Conservation (phyloP, 495 filamentous ascomycete species). For the Trichoderma erinaceum region DNA sequence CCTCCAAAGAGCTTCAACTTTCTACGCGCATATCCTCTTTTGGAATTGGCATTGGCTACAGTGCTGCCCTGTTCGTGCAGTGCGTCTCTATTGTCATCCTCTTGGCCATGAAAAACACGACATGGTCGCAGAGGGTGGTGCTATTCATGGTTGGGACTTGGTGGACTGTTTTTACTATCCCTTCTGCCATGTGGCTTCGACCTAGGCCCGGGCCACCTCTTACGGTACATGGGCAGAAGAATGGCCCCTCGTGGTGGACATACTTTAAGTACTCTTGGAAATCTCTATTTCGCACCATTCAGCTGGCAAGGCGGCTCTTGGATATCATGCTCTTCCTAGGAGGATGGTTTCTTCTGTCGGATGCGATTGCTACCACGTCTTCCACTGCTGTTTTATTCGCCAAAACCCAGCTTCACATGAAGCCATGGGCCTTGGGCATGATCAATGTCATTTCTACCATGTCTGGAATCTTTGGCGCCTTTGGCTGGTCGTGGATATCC, state of each 20-base stretch:
- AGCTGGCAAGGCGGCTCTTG: constrained; percentile 70
- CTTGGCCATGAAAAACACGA: constrained; percentile 61
- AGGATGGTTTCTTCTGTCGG: constrained; percentile 91
- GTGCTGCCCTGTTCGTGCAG: constrained; percentile 74
- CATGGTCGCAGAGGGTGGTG: constrained; percentile 72
- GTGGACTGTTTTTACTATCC: constrained; percentile 92
- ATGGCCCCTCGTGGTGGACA: constrained; percentile 24
- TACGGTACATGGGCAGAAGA: constrained; percentile 16
- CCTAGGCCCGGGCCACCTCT: constrained; percentile 84
- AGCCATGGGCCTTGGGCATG: constrained; percentile 76
- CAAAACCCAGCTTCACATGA: constrained; percentile 89
- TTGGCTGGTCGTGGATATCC: constrained; percentile 78
- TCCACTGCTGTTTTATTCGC: constrained; percentile 94
- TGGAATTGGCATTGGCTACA: constrained; percentile 87
- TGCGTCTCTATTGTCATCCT: constrained; percentile 68
- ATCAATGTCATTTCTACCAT: constrained; percentile 88
- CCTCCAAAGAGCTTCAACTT: constrained; percentile 62
- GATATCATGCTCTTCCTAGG: constrained; percentile 83
- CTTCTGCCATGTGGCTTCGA: constrained; percentile 83
- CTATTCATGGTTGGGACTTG: constrained; percentile 84
- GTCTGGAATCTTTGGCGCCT: constrained; percentile 78
- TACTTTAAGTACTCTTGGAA: constrained; percentile 68
- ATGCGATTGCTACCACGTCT: constrained; percentile 89
- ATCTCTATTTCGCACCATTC: constrained; percentile 71
- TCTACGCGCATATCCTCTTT: constrained; percentile 82